Base-by-base conservation (phyloP, 257 asterid genomes). In the Forsythia suspensa region DNA sequence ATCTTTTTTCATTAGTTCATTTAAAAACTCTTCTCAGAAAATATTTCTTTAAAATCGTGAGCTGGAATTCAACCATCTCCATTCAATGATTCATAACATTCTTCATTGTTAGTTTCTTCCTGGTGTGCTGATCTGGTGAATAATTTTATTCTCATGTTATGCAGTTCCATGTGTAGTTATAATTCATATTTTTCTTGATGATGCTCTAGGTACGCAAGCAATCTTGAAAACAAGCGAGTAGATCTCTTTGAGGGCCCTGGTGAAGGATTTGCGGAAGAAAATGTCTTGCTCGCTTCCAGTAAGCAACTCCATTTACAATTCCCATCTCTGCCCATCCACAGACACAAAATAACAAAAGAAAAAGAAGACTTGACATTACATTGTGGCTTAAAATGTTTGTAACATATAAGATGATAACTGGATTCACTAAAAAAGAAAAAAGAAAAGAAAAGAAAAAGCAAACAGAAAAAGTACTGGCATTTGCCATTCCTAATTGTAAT, bases 231-330 rank as follows among this genome's bases (percentile, higher is more conserved):
- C 94, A 96, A 89, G 86, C 88, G 97, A 75, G 97, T 88, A 82
- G 99, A 96, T 86, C 93, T 96, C 77, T 96, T 96, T 48, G 99
- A 94, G 85, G 98, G 97, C 63, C 97, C 99, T 29, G 90, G 90
- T 63, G 99, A 93, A 92, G 97, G 97, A 61, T 88, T 86, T 85
- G 92, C 88, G 29, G 98, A 96, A 87, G 99, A 96, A 21, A 96
- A 94, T 83, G 96, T 85, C 65, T 86, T 90, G 89, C 97, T 93
- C 75, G 96, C 99, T 86, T 96, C 99, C 44, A 81, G 99, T 96
- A 89, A 89, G 93, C 73, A 79, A 76, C 76, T 42, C 76, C 74
- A 46, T 73, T 21, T 1, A 40, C 68, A 39, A 51, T 70, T 69
- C 24, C 40, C 67, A 8, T 29, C 16, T 63, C 18, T 63, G 29